Evolutionary conservation across 139 green algal genomes (phyloP).

Genomic region (Tetraselmis chui): DNA sequence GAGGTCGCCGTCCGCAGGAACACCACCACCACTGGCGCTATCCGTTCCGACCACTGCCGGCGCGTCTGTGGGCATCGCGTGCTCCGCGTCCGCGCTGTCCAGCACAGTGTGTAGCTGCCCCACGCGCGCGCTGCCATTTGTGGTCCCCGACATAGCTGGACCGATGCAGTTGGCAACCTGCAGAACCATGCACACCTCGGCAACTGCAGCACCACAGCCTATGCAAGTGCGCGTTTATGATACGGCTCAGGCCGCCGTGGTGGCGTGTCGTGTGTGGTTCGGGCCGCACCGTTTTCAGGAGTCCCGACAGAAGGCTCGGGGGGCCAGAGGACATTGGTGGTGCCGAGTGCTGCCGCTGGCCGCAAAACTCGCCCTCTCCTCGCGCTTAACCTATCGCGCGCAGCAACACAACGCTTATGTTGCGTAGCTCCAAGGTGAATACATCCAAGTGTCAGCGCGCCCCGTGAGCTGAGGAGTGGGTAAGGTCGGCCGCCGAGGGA

Average conservation of each 20-base stretch:
- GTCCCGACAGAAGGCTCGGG: neutral
- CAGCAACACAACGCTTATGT: no score
- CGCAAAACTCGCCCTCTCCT: no score
- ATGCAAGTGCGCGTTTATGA: no score
- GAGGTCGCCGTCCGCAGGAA: neutral
- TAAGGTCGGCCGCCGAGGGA: no score
- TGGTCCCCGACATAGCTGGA: neutral
- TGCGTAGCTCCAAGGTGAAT: no score
- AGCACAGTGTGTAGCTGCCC: neutral
- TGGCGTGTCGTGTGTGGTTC: no score
- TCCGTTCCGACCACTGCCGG: neutral
- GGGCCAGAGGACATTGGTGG: neutral
- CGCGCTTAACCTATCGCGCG: no score
- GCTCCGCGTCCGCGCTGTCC: neutral
- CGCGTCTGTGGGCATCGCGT: neutral
- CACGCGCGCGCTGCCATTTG: neutral
- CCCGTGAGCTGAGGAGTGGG: no score
- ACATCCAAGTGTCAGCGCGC: no score
- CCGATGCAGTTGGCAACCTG: neutral
- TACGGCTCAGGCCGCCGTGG: no score
- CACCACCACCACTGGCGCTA: neutral
- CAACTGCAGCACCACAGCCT: neutral
- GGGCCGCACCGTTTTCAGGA: neutral
- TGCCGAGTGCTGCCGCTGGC: no score
- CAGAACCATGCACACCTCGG: neutral